A percentile compares a stretch with the other conserved stretches of the same genome.
These are phyloP conservation scores for Nemania serpens DNA, from an alignment of 2,329 filamentous ascomycete species.

Conservation along the genomic window DNA sequence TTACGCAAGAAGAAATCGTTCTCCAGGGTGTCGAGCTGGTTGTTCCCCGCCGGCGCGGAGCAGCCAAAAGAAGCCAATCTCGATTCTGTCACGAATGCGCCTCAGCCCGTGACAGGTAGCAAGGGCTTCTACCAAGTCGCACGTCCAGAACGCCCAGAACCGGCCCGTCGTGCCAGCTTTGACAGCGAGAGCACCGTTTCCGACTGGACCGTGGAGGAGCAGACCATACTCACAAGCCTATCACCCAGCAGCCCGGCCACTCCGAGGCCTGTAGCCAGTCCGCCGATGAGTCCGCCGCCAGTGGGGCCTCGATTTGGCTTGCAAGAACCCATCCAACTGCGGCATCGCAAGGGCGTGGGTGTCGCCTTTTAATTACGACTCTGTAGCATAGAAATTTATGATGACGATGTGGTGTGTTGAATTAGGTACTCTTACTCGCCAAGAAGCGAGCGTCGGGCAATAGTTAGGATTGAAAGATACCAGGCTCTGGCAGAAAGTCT, in stretches of 20 bases:
- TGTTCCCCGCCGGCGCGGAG: constrained; percentile 46
- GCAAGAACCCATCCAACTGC: constrained; percentile 35
- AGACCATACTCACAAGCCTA: constrained; percentile 54
- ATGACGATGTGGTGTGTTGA: constrained; percentile 30
- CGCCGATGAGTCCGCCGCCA: constrained; percentile 40
- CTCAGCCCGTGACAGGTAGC: constrained; percentile 53
- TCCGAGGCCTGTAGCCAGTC: constrained; percentile 48
- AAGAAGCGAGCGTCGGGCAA: constrained; percentile 14
- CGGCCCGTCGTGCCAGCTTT: constrained; percentile 46
- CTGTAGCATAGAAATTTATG: constrained; percentile 31
- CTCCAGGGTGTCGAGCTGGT: constrained; percentile 64
- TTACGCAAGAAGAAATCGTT: constrained; percentile 71
- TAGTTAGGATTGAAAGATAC: constrained; percentile 21
- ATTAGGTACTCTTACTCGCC: constrained; percentile 26
- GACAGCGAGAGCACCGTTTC: constrained; percentile 55
- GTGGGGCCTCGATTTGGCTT: constrained; percentile 32
- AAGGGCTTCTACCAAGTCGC: constrained; percentile 66
- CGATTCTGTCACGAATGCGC: constrained; percentile 60
- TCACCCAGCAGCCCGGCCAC: constrained; percentile 54
- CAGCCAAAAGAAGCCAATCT: constrained; percentile 48
- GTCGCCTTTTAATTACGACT: constrained; percentile 50
- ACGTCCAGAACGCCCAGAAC: constrained; percentile 42
- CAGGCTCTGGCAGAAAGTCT: constrained; percentile 23
- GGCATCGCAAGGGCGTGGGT: constrained; percentile 50
- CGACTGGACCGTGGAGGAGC: constrained; percentile 54